phyloP scores from a whole-genome alignment of 2,329 filamentous ascomycete genomes.

The Passalora sequoiae region DNA sequence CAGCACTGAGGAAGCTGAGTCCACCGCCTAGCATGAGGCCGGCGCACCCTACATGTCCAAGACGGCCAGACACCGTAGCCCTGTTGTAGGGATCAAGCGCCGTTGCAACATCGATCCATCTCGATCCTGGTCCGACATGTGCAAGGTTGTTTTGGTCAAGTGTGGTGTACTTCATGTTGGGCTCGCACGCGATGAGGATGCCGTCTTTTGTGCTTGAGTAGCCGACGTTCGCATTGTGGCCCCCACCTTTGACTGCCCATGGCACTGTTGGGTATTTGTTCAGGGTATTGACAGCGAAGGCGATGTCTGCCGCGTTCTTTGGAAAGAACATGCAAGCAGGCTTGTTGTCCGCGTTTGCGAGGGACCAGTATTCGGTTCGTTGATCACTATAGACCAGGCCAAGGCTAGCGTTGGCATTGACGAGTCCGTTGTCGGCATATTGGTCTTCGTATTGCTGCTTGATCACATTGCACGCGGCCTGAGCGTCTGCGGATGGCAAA shows the following conservation, averaged over 20 bases:
- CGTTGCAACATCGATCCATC: conserved; percentile 23
- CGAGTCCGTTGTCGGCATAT: conserved; percentile 13
- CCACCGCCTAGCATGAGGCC: conserved; percentile 31
- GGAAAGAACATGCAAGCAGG: conserved; percentile 38
- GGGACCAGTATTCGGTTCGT: conserved; percentile 18
- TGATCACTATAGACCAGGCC: conserved; percentile 15
- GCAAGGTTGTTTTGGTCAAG: conserved; percentile 29
- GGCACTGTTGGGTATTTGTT: conserved; percentile 44
- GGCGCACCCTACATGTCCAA: conserved; percentile 26
- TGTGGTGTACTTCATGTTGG: conserved; percentile 37
- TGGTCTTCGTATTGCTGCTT: conserved; percentile 12
- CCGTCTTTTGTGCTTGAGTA: conserved; percentile 45
- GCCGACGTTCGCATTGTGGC: conserved; percentile 45
- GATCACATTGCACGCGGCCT: conserved; percentile 6
- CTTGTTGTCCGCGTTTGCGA: conserved; percentile 17
- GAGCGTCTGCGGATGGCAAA: conserved; percentile 3
- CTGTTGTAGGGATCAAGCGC: conserved; percentile 20
- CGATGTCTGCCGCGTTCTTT: conserved; percentile 48
- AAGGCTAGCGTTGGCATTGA: conserved; percentile 11
- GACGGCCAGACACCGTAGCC: conserved; percentile 23
- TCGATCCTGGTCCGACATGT: conserved; percentile 23
- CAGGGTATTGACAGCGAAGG: conserved; percentile 49
- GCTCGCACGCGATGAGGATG: conserved; percentile 43
- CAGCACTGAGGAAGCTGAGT: conserved; percentile 21
- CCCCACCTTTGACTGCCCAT: conserved; percentile 53